These are phyloP conservation scores for Leptodermis oblonga DNA, from an alignment of 257 asterid genomes.

Conservation along the genomic window DNA sequence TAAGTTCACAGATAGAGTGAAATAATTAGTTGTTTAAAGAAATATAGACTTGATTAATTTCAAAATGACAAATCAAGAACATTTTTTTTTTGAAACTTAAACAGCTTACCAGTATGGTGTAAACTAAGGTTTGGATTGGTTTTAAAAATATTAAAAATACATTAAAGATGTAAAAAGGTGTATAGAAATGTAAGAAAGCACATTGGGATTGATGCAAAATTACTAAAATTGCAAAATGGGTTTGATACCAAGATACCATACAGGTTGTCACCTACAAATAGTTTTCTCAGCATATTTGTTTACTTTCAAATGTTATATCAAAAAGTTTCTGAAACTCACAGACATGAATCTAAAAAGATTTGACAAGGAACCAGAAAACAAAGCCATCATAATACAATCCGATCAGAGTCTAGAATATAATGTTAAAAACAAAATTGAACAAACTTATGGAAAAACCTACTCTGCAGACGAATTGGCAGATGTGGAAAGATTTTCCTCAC, in stretches of 20 bases:
- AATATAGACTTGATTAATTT: neutral
- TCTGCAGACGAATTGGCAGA: conserved; percentile 49
- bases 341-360: neutral
- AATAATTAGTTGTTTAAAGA: neutral
- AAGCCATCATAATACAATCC: neutral
- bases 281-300: neutral
- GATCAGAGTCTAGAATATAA: neutral
- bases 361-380: neutral
- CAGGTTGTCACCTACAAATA: neutral
- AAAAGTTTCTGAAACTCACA: neutral
- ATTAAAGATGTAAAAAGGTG: too few relatives aligned
- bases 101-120: too few relatives aligned
- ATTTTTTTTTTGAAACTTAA: neutral
- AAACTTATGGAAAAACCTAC: conserved; percentile 43
- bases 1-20: neutral
- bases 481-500: conserved; percentile 38
- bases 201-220: too few relatives aligned
- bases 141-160: too few relatives aligned
- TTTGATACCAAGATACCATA: too few relatives aligned
- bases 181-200: too few relatives aligned
- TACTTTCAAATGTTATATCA: neutral
- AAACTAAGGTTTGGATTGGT: too few relatives aligned
- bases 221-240: too few relatives aligned
- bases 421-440: too few relatives aligned
- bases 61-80: neutral